A percentile compares a stretch with the other conserved stretches of the same genome.
phyloP scores from a whole-genome alignment of 129 eudicot species.

The Apium graveolens region DNA sequence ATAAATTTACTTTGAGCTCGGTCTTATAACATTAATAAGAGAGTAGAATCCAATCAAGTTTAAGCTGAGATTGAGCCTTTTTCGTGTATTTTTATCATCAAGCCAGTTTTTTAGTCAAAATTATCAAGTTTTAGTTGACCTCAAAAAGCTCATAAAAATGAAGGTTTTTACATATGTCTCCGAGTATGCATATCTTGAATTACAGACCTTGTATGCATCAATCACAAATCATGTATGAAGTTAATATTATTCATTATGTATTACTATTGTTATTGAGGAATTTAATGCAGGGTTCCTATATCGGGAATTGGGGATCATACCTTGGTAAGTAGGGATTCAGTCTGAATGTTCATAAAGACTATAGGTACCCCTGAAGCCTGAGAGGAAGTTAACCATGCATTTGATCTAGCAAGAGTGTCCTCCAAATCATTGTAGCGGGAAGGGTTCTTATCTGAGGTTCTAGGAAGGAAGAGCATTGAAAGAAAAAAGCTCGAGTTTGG shows the following conservation, averaged over 20 bases:
- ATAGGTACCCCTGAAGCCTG: constrained; percentile 78
- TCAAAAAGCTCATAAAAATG: background rate
- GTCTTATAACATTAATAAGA: too few relatives aligned
- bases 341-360: constrained; percentile 82
- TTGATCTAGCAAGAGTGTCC: constrained; percentile 84
- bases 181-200: background rate
- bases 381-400: constrained; percentile 78
- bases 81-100: background rate
- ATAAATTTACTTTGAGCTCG: background rate
- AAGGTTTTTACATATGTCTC: too few relatives aligned
- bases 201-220: too few relatives aligned
- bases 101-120: background rate
- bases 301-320: constrained; percentile 32
- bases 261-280: background rate
- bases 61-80: background rate
- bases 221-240: background rate
- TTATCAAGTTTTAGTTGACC: background rate
- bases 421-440: constrained; percentile 68
- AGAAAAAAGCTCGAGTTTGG: constrained; percentile 82
- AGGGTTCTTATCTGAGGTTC: constrained; percentile 43
- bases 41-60: too few relatives aligned
- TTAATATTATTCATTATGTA: background rate
- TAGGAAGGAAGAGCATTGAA: constrained; percentile 83
- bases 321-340: constrained; percentile 94
- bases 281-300: background rate